Conservation (phyloP, 2,329 filamentous ascomycete species). For the Clarireedia hainanense region DNA sequence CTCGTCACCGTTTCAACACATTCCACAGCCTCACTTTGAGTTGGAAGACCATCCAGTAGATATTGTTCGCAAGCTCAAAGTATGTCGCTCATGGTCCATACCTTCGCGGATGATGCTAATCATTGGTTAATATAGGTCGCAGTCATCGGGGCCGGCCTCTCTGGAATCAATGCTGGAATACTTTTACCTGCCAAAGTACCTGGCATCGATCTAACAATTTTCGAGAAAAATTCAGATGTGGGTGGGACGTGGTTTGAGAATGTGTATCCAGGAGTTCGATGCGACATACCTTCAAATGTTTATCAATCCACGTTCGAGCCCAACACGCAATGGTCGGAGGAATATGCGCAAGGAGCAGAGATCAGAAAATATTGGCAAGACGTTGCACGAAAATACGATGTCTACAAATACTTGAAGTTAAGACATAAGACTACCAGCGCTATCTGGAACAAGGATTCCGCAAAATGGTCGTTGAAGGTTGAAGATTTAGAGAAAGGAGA, state of each 20-base stretch:
- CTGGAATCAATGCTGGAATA: constrained; percentile 56
- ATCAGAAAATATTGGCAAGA: constrained; percentile 60
- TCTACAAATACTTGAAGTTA: constrained; percentile 51
- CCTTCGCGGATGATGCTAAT: not conserved
- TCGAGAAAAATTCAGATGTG: constrained; percentile 40
- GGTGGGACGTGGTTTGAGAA: constrained; percentile 49
- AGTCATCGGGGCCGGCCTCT: constrained; percentile 55
- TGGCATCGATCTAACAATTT: constrained; percentile 36
- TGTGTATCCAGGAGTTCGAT: constrained; percentile 26
- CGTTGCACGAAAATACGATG: constrained; percentile 54
- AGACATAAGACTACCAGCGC: constrained; percentile 47
- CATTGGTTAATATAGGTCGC: not conserved
- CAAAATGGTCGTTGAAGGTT: constrained; percentile 42
- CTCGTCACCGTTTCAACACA: not conserved
- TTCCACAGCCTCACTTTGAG: constrained; percentile 6
- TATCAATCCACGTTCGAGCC: constrained; percentile 53
- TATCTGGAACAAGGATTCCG: constrained; percentile 44
- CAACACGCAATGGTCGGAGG: constrained; percentile 61
- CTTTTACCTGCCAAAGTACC: constrained; percentile 63
- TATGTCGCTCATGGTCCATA: not conserved
- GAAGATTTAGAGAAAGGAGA: constrained; percentile 33
- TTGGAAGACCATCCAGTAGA: constrained; percentile 11
- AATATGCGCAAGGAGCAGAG: constrained; percentile 59
- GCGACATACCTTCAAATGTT: constrained; percentile 34
- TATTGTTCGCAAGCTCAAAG: not conserved